A percentile compares a stretch with the other conserved stretches of the same genome.
Evolutionary conservation across 2,329 filamentous ascomycete species (phyloP).

Genomic region (Phyllosticta capitalensis): DNA sequence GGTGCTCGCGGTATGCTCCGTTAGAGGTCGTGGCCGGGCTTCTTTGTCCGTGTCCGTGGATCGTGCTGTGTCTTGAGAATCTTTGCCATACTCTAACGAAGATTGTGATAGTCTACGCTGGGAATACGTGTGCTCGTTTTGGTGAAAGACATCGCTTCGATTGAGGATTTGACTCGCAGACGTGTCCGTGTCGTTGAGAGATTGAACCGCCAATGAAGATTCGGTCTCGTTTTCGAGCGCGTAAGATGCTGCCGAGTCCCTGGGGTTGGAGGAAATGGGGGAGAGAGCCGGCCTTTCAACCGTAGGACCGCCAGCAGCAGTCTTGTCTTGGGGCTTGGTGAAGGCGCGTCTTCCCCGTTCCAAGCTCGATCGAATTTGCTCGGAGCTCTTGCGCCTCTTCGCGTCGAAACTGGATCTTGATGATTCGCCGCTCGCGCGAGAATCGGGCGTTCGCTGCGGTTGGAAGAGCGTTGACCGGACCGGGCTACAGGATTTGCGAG

Average conservation of each 20-base stretch:
- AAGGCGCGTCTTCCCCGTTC: slow-evolving; percentile 7
- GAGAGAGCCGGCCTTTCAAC: neutral
- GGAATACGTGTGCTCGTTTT: slow-evolving; percentile 15
- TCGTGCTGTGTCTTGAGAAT: slow-evolving; percentile 31
- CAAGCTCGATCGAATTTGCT: slow-evolving; percentile 2
- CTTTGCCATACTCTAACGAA: slow-evolving; percentile 17
- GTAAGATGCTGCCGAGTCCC: slow-evolving; percentile 41
- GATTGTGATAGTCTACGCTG: slow-evolving; percentile 15
- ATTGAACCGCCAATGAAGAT: slow-evolving; percentile 56
- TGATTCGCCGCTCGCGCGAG: slow-evolving; percentile 35
- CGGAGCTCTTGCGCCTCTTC: slow-evolving; percentile 30
- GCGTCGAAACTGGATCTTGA: slow-evolving; percentile 30
- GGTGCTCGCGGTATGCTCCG: slow-evolving; percentile 4
- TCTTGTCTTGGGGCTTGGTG: neutral
- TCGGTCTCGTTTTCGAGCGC: slow-evolving; percentile 44
- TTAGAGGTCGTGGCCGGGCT: neutral
- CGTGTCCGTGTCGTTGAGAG: slow-evolving; percentile 57
- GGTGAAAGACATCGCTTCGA: slow-evolving; percentile 77
- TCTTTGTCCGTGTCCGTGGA: slow-evolving; percentile 14
- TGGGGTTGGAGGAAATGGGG: neutral
- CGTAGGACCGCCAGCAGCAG: neutral
- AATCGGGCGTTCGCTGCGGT: slow-evolving; percentile 22
- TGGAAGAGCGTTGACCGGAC: slow-evolving; percentile 7
- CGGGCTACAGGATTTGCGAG: neutral
- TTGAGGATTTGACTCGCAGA: slow-evolving; percentile 87